phyloP scores from a whole-genome alignment of 192 early-diverging fungal species.

The Podochytrium sp. region DNA sequence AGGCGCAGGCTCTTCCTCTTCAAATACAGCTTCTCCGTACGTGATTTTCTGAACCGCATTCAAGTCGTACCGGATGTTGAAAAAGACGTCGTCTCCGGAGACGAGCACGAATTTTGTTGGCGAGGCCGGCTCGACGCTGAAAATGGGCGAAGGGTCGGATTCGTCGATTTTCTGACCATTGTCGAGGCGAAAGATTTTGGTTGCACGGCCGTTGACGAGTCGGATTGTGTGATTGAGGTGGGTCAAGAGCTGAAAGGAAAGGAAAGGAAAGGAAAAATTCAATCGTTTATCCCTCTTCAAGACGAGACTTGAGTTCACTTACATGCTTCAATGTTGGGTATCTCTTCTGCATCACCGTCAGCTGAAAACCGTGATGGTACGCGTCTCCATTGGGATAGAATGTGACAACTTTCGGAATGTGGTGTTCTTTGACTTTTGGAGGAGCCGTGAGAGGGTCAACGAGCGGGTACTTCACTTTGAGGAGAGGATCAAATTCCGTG shows the following conservation, averaged over 20 bases:
- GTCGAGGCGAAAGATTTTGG: conserved; percentile 42
- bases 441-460: conserved; percentile 5
- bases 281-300: too few species aligned
- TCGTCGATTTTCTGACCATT: conserved; percentile 4
- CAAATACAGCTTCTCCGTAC: conserved; percentile 5
- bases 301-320: too few species aligned
- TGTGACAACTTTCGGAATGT: conserved; percentile 32
- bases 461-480: conserved; percentile 39
- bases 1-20: background rate
- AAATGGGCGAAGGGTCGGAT: background rate
- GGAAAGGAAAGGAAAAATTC: background rate
- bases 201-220: conserved; percentile 38
- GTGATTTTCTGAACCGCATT: conserved; percentile 28
- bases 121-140: background rate
- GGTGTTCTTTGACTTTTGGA: conserved; percentile 4
- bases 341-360: conserved; percentile 43
- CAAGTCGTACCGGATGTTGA: conserved; percentile 46
- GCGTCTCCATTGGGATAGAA: conserved; percentile 59
- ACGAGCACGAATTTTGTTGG: conserved; percentile 48
- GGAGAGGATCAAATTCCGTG: conserved; percentile 40
- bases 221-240: conserved; percentile 48
- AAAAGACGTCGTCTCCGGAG: conserved; percentile 50
- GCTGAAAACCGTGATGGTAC: conserved; percentile 49
- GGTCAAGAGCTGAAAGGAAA: conserved; percentile 45
- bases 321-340: conserved; percentile 50